Conservation (phyloP, 2,329 filamentous ascomycete species). For the Botrytis pseudocinerea region DNA sequence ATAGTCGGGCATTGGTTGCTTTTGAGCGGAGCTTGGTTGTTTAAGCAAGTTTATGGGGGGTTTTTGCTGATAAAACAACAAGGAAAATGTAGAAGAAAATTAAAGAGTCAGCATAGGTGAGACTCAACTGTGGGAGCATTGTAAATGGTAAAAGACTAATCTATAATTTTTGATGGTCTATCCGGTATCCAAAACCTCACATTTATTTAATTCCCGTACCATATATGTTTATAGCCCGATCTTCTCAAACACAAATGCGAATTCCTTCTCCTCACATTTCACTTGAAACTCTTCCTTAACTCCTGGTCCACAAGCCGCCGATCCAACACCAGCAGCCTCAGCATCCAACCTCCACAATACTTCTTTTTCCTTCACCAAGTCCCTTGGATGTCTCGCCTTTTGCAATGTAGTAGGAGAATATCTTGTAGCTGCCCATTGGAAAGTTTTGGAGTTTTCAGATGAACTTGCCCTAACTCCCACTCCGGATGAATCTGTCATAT, state of each 20-base stretch:
- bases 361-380: slow-evolving; percentile 53
- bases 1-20: not conserved
- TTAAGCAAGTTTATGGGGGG: not conserved
- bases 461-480: slow-evolving; percentile 10
- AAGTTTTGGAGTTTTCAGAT: slow-evolving; percentile 36
- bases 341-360: slow-evolving; percentile 46
- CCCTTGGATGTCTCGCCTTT: slow-evolving; percentile 61
- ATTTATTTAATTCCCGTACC: no score
- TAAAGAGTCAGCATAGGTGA: not conserved
- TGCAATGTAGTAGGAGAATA: slow-evolving; percentile 55
- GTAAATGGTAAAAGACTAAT: not conserved
- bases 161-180: not conserved
- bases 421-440: slow-evolving; percentile 48
- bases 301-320: slow-evolving; percentile 47
- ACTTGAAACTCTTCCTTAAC: slow-evolving; percentile 24
- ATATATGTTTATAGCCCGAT: slow-evolving; percentile 4
- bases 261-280: slow-evolving; percentile 22
- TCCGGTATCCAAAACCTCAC: not conserved
- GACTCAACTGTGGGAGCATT: not conserved
- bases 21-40: not conserved
- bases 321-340: slow-evolving; percentile 50
- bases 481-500: slow-evolving; percentile 14
- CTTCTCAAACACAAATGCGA: slow-evolving; percentile 21
- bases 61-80: not conserved
- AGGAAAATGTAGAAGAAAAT: not conserved